These are phyloP conservation scores for Xylaria grammica DNA, from an alignment of 495 filamentous ascomycete species.

Conservation along the genomic window DNA sequence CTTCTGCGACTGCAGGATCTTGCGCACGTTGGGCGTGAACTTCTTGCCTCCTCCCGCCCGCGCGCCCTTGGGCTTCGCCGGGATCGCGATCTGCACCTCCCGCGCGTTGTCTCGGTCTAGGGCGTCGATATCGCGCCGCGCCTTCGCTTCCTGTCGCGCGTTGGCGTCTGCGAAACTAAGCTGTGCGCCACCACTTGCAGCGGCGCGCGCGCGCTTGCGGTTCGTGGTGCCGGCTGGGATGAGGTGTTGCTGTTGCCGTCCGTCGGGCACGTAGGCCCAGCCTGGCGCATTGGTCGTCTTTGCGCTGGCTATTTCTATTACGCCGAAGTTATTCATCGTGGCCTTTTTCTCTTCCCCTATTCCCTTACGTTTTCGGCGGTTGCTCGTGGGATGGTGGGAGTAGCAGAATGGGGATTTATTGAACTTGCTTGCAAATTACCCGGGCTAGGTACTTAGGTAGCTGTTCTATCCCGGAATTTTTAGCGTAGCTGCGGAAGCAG, in stretches of 20 bases:
- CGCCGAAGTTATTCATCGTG: constrained; percentile 60
- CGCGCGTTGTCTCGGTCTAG: constrained; percentile 79
- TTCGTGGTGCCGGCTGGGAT: constrained; percentile 55
- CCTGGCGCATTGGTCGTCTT: constrained; percentile 73
- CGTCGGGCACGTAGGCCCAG: constrained; percentile 85
- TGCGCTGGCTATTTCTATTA: constrained; percentile 77
- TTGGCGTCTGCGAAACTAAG: constrained; percentile 67
- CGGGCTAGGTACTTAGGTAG: too few relatives aligned
- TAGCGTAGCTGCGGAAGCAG: constrained; percentile 6
- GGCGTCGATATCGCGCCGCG: constrained; percentile 75
- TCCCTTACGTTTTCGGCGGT: too few relatives aligned
- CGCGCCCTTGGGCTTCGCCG: constrained; percentile 38
- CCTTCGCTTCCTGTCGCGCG: constrained; percentile 73
- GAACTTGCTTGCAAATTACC: too few relatives aligned
- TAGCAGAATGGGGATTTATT: neutral
- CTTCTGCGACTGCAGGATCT: constrained; percentile 89
- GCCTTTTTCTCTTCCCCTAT: neutral
- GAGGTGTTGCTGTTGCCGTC: constrained; percentile 56
- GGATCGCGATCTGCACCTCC: constrained; percentile 72
- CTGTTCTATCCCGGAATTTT: neutral
- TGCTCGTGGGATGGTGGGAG: neutral
- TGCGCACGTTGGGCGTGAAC: constrained; percentile 79
- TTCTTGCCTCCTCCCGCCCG: constrained; percentile 46
- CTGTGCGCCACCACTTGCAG: constrained; percentile 35
- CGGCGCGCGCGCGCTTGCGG: constrained; percentile 68